Conservation (phyloP, 2,329 filamentous ascomycete species). For the Claviceps sp. region DNA sequence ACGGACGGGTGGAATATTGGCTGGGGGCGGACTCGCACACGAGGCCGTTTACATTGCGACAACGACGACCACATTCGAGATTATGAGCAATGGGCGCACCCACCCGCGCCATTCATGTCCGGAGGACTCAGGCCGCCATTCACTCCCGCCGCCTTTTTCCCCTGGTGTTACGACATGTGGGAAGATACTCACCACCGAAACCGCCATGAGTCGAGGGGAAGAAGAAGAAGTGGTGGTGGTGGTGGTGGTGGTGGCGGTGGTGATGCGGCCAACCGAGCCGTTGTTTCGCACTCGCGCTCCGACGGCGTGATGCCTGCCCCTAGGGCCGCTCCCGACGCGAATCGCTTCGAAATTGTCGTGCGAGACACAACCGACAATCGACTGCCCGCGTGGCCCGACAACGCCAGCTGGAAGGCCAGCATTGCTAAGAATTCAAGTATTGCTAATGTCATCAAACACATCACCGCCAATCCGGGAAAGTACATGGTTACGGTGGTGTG, state of each 20-base stretch:
- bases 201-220: not conserved
- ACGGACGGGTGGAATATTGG: not conserved
- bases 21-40: not conserved
- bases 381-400: not conserved
- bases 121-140: not conserved
- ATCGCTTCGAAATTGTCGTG: not conserved
- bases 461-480: not conserved
- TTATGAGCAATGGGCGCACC: not conserved
- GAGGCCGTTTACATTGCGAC: not conserved
- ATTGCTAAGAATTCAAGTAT: not conserved
- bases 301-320: not conserved
- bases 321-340: not conserved
- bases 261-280: not conserved
- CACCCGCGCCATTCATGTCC: not conserved
- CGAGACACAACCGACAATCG: conserved; percentile 1
- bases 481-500: conserved; percentile 1
- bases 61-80: not conserved
- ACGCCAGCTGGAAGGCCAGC: not conserved
- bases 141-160: not conserved
- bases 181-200: not conserved
- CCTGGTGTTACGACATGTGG: not conserved
- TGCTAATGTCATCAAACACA: not conserved
- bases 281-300: not conserved
- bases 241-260: not conserved
- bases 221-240: not conserved